A percentile compares a stretch with the other conserved stretches of the same genome.
These are phyloP conservation scores for Nakaseomyces kungkrabaensis DNA, from an alignment of 1,139 yeast species.

Conservation along the genomic window DNA sequence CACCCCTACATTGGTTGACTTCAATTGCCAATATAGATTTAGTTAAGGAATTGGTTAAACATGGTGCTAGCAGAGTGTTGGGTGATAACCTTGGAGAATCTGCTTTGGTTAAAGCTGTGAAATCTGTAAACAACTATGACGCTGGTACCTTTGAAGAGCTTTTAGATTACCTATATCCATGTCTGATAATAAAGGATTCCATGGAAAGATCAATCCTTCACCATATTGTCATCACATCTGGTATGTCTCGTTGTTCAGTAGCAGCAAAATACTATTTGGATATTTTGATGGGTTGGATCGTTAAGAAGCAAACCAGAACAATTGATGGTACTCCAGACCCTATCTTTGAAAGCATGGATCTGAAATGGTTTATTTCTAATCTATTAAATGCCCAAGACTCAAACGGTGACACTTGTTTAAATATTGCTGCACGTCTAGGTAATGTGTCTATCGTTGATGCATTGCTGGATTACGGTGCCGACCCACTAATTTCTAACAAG, in stretches of 20 bases:
- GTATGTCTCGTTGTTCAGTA: conserved; percentile 56
- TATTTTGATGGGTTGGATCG: conserved; percentile 73
- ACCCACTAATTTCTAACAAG: conserved; percentile 64
- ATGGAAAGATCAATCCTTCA: conserved; percentile 82
- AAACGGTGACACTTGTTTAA: conserved; percentile 82
- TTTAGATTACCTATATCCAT: conserved; percentile 66
- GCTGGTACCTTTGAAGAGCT: conserved; percentile 62
- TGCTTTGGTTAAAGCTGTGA: conserved; percentile 77
- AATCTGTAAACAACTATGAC: conserved; percentile 81
- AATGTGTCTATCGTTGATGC: conserved; percentile 73
- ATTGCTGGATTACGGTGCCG: conserved; percentile 78
- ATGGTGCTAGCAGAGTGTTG: conserved; percentile 53
- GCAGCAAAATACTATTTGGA: conserved; percentile 71
- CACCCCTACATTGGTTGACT: conserved; percentile 94
- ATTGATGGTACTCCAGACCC: conserved; percentile 31
- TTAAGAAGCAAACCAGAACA: conserved; percentile 31
- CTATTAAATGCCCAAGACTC: conserved; percentile 71
- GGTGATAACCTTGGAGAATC: conserved; percentile 86
- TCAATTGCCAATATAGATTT: conserved; percentile 73
- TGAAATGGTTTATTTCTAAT: conserved; percentile 54
- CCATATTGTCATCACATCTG: conserved; percentile 76
- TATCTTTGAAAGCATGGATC: conserved; percentile 34
- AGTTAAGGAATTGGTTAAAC: conserved; percentile 60
- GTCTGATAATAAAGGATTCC: conserved; percentile 63
- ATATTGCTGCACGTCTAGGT: conserved; percentile 84